Evolutionary conservation across 1,139 yeast species (phyloP), one percentile per base, ranked within the genome.

Genomic region (Geotrichum fermentans): DNA sequence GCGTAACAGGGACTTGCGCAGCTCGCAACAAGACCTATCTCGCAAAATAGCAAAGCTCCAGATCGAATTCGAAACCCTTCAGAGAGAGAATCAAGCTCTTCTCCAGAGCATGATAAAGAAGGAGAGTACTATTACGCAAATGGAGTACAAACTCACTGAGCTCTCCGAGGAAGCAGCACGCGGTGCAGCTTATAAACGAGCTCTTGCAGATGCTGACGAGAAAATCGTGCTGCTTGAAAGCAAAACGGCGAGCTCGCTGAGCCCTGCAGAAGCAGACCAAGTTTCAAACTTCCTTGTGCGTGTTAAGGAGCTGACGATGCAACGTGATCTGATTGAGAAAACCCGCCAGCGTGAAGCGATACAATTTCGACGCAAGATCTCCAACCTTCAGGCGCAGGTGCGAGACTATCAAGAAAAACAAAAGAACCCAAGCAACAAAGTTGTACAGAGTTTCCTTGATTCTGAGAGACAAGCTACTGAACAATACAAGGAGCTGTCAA

Each of bases 1-100:
- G 18, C 14, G 43, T 28, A 61, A 72, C 18, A 55, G 65, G 0
- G 61, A 66, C 2, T 60, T 40, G 22, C 52, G 49, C 17, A 33
- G 53, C 20, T 11, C 47, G 3, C 50, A 59, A 13, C 54, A 61
- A 26, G 50, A 49, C 18, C 53, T 54, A 5, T 51, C 56, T 26
- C 56, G 56, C 48, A 50, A 47, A 17, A 43, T 40, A 16, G 38
- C 55, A 22, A 52, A 50, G 21, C 50, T 59, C 14, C 52, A 55
- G 14, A 51, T 49, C 2, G 57, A 56, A 26, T 45, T 58, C 14
- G 59, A 57, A 33, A 53, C 55, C 11, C 45, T 58, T 42, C 56
- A 55, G 37, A 45, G 49, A 6, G 61, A 61, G 34, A 58, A 55
- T 22, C 54, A 55, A 2, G 33, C 29, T 1, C 34, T 48, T 14